Evolutionary conservation across 306 rosid genomes (phyloP).

Genomic region (Purshia tridentata): DNA sequence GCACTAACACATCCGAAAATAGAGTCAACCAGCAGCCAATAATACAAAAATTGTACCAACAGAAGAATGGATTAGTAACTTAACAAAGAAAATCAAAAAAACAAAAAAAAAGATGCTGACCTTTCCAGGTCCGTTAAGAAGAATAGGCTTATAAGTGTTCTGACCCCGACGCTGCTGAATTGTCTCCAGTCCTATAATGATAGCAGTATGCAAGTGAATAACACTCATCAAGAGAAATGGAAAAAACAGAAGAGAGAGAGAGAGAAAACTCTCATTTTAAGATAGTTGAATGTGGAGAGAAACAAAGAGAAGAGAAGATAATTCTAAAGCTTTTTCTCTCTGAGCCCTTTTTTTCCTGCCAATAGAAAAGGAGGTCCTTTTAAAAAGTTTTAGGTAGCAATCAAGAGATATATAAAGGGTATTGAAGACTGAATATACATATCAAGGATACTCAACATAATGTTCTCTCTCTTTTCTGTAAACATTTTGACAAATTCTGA

Average conservation of each 20-base stretch:
- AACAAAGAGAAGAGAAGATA: neutral
- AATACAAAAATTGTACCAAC: neutral
- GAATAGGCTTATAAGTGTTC: slow-evolving; percentile 73
- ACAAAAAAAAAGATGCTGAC: slow-evolving; percentile 36
- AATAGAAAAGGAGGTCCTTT: neutral
- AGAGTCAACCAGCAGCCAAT: too few species aligned
- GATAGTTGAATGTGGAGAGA: neutral
- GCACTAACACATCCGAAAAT: neutral
- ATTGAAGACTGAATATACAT: neutral
- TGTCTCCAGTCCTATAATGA: slow-evolving; percentile 62
- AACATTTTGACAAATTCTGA: neutral
- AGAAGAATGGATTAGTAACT: neutral
- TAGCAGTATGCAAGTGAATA: slow-evolving; percentile 3
- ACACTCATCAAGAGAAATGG: neutral
- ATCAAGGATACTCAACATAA: neutral
- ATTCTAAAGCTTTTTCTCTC: neutral
- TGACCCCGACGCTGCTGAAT: slow-evolving; percentile 88
- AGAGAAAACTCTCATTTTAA: neutral
- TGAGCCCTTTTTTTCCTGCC: neutral
- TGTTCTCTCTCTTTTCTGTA: neutral
- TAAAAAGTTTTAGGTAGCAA: neutral
- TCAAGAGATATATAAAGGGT: neutral
- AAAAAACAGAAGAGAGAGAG: too few species aligned
- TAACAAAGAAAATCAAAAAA: slow-evolving; percentile 14
- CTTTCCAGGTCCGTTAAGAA: slow-evolving; percentile 92